Percentiles rank a stretch among this genome's conserved stretches.
Evolutionary conservation across 1,139 yeast species (phyloP).

Genomic region (Pichia inconspicua): DNA sequence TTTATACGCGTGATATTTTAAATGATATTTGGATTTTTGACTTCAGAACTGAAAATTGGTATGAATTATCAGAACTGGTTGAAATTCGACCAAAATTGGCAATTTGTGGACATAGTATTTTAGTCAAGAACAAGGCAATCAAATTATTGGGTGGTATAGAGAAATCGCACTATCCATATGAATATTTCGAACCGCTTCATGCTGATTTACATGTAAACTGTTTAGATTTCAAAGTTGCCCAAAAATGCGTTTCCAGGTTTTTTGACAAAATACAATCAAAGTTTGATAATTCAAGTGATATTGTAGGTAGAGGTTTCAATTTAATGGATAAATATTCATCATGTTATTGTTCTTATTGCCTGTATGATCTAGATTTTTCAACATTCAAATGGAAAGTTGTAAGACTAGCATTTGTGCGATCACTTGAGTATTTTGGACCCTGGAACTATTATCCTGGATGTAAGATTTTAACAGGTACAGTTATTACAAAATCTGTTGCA

Average conservation of each 20-base stretch:
- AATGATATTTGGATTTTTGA: slow-evolving; percentile 46
- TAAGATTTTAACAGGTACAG: slow-evolving; percentile 2
- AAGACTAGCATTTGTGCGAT: slow-evolving; percentile 10
- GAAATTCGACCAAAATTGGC: slow-evolving; percentile 9
- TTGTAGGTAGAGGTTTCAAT: neutral
- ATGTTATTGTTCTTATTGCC: slow-evolving; percentile 5
- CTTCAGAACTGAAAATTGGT: slow-evolving; percentile 36
- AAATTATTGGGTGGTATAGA: slow-evolving; percentile 27
- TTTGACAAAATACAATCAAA: neutral
- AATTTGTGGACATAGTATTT: slow-evolving; percentile 24
- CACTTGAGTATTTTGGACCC: slow-evolving; percentile 5
- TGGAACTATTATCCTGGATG: slow-evolving; percentile 7
- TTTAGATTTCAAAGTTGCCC: slow-evolving; percentile 4
- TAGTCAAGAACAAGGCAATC: slow-evolving; percentile 21
- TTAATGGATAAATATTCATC: neutral
- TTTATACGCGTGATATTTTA: slow-evolving; percentile 27
- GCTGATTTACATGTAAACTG: slow-evolving; percentile 1
- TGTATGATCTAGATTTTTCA: slow-evolving; percentile 11
- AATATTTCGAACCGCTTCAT: slow-evolving; percentile 10
- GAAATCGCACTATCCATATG: slow-evolving; percentile 8
- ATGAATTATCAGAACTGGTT: slow-evolving; percentile 12
- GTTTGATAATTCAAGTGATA: neutral
- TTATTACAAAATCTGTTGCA: neutral
- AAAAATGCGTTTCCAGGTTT: slow-evolving; percentile 1
- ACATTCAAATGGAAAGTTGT: slow-evolving; percentile 11